Percentiles rank a stretch among this genome's conserved stretches.
These are phyloP conservation scores for Ophiostoma triangulosporum DNA, from an alignment of 2,329 filamentous ascomycete genomes.

Conservation along the genomic window DNA sequence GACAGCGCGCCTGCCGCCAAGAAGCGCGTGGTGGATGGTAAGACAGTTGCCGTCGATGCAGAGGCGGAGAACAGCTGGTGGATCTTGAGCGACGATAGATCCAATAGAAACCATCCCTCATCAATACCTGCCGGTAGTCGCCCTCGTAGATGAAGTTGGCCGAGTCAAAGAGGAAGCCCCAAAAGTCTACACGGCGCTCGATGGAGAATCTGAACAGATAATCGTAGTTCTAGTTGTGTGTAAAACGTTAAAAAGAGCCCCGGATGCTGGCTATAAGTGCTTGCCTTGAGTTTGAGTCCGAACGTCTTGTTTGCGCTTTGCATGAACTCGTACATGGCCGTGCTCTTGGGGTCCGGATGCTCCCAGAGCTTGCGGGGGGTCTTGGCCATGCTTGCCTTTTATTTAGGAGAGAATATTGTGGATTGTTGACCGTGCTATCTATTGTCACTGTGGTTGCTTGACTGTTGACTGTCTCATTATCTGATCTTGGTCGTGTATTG, in stretches of 20 bases:
- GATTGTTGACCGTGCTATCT: no score
- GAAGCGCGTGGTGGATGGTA: not conserved
- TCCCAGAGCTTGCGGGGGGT: constrained; percentile 53
- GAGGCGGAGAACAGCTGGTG: not conserved
- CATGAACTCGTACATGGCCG: constrained; percentile 55
- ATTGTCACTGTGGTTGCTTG: no score
- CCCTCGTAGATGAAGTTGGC: constrained; percentile 51
- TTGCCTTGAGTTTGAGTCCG: constrained; percentile 43
- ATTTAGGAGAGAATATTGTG: not conserved
- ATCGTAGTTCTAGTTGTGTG: constrained; percentile 51
- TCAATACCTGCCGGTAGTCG: constrained; percentile 29
- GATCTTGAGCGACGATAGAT: not conserved
- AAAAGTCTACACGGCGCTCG: constrained; percentile 48
- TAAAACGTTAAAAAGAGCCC: no score
- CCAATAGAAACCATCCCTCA: no score
- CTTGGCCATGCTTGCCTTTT: not conserved
- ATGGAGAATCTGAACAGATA: constrained; percentile 61
- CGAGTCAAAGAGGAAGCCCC: constrained; percentile 46
- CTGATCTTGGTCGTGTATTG: no score
- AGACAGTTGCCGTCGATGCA: not conserved
- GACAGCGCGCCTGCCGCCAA: not conserved
- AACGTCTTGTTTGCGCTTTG: constrained; percentile 47
- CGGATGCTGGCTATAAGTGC: no score
- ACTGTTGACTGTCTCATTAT: no score
- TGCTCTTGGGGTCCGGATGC: constrained; percentile 46